Evolutionary conservation across 129 eudicot species (phyloP).

Genomic region (Scalesia atractyloides): DNA sequence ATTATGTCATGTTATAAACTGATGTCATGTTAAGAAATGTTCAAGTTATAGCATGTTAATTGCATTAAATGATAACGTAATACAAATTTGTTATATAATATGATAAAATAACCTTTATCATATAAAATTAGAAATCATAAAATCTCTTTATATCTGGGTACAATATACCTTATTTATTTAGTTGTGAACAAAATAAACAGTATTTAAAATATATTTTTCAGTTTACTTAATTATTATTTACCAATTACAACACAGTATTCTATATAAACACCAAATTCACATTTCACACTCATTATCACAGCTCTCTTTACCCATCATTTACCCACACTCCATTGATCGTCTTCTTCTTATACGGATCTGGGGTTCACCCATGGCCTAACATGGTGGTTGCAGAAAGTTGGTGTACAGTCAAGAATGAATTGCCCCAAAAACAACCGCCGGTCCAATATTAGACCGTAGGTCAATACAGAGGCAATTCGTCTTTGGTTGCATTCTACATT

Average conservation of each 20-base stretch:
- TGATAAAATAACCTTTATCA: too few relatives aligned
- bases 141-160: too few relatives aligned
- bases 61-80: too few relatives aligned
- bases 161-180: too few relatives aligned
- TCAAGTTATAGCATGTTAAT: too few relatives aligned
- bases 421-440: conserved; percentile 29
- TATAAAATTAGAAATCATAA: too few relatives aligned
- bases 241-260: neutral
- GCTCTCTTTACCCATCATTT: conserved; percentile 29
- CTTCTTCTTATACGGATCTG: neutral
- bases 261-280: conserved; percentile 29
- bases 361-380: conserved; percentile 50
- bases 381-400: conserved; percentile 43
- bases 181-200: neutral
- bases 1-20: too few relatives aligned
- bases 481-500: conserved; percentile 57
- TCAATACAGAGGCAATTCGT: conserved; percentile 16
- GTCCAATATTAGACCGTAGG: neutral
- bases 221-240: neutral
- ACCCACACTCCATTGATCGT: neutral
- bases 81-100: too few relatives aligned
- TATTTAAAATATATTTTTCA: neutral
- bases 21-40: too few relatives aligned
- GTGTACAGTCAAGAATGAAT: conserved; percentile 66
- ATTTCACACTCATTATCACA: neutral